Conservation (phyloP, 495 filamentous ascomycete genomes). For the Podospora fimiseda region DNA sequence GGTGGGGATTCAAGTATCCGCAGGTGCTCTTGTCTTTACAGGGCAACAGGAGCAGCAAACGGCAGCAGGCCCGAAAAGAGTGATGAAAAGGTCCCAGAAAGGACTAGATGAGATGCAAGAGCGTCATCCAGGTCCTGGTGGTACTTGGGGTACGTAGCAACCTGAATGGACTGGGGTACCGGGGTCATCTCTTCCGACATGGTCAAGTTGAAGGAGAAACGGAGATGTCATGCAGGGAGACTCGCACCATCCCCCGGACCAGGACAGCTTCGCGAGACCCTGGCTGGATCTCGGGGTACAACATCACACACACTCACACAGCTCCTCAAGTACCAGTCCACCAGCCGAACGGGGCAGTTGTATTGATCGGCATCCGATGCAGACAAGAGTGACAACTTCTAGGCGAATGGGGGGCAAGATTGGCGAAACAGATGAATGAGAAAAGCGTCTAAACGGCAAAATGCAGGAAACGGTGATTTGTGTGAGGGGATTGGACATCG, state of each 20-base stretch:
- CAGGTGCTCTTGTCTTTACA: neutral
- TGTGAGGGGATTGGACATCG: neutral
- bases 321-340: too few species aligned
- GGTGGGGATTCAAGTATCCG: constrained; percentile 11
- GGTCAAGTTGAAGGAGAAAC: neutral
- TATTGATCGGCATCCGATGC: neutral
- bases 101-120: constrained; percentile 1
- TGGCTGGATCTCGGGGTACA: neutral
- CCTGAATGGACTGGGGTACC: neutral
- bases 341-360: too few species aligned
- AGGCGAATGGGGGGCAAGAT: neutral
- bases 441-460: neutral
- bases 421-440: neutral
- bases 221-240: neutral
- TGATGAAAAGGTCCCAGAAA: constrained; percentile 4
- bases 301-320: neutral
- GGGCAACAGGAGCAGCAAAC: neutral
- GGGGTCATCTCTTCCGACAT: neutral
- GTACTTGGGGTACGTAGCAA: too few species aligned
- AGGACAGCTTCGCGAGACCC: neutral
- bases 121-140: neutral
- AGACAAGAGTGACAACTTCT: neutral
- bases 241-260: neutral
- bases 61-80: constrained; percentile 1
- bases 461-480: neutral